Percentiles rank a stretch among this genome's conserved stretches.
Evolutionary conservation across 192 early-diverging fungal genomes (phyloP).

Genomic region (Coemansia sp.): DNA sequence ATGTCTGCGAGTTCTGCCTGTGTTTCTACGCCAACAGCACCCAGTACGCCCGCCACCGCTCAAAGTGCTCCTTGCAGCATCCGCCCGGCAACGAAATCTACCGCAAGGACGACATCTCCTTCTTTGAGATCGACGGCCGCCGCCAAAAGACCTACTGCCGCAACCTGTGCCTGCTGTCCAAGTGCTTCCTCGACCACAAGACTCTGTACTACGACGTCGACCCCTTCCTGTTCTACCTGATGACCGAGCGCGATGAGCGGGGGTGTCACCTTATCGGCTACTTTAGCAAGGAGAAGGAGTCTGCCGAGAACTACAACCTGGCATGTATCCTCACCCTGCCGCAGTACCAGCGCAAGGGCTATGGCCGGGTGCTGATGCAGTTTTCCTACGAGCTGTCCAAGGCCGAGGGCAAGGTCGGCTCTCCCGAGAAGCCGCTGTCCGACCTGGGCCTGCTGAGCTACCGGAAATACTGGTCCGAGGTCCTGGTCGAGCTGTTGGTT

Average conservation of each 20-base stretch:
- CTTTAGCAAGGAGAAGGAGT: conserved; percentile 99
- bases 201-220: conserved; percentile 98
- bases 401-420: conserved; percentile 87
- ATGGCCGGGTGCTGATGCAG: conserved; percentile 85
- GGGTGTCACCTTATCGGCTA: conserved; percentile 94
- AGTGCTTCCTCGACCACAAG: conserved; percentile 98
- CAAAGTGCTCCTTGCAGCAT: conserved; percentile 84
- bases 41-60: conserved; percentile 75
- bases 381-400: conserved; percentile 98
- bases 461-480: conserved; percentile 92
- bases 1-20: conserved; percentile 96
- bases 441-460: conserved; percentile 93
- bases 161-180: conserved; percentile 93
- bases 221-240: conserved; percentile 95
- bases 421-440: conserved; percentile 96
- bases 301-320: conserved; percentile 92
- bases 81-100: conserved; percentile 99
- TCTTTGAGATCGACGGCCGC: conserved; percentile 97
- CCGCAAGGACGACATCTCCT: conserved; percentile 81
- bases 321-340: conserved; percentile 98
- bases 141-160: conserved; percentile 90
- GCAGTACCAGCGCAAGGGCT: conserved; percentile 94
- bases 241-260: conserved; percentile 79
- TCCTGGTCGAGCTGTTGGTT: conserved; percentile 72
- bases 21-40: conserved; percentile 68